Evolutionary conservation across 805 yeast species (phyloP), one percentile per base, ranked within the genome.

Genomic region (Cyberlindnera euphorbiiphila): DNA sequence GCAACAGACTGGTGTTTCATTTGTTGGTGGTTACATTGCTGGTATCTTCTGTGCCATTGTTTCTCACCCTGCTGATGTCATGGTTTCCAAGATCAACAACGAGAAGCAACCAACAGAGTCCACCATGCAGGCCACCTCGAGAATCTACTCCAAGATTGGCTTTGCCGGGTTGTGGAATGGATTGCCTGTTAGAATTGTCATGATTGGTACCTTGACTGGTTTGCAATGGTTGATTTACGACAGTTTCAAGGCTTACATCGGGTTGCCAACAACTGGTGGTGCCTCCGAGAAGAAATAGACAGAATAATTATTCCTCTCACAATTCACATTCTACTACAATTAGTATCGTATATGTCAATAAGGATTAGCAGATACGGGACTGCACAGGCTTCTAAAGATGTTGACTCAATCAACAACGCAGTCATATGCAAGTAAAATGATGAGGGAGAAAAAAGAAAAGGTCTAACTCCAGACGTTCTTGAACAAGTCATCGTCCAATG

Each of bases 41-140:
- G 98, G 98, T 80, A 81, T 93, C 39, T 77, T 89, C 68, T 91
- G 97, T 71, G 98, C 98, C 7, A 68, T 84, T 36, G 93, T 89
- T 13, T 89, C 97, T 19, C 97, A 93, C 62, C 98, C 98, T 15
- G 98, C 98, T n/a, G 98, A 91, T 64, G 97, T 91, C 23, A 81
- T 93, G 95, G 98, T 91, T 18, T 85, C 95, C 33, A 85, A 88
- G 72, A 78, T 93, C 55, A 89, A 86, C 60, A 72, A 82, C 43
- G 88, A 78, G 53, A 78, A 75, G 54, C 64, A 62, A 57, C 72
- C 80, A 23, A 71, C 70, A 34, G 95, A 88, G 66, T 56, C 82
- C 5, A 71, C 75, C 53, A 79, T 81, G 20, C 65, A 68, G 22
- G 93, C 94, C 9, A 70, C 85, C 28, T 52, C 64, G 43, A 76